Conservation (phyloP, 1,284 basidiomycete species). For the Exsudoporus floridanus region DNA sequence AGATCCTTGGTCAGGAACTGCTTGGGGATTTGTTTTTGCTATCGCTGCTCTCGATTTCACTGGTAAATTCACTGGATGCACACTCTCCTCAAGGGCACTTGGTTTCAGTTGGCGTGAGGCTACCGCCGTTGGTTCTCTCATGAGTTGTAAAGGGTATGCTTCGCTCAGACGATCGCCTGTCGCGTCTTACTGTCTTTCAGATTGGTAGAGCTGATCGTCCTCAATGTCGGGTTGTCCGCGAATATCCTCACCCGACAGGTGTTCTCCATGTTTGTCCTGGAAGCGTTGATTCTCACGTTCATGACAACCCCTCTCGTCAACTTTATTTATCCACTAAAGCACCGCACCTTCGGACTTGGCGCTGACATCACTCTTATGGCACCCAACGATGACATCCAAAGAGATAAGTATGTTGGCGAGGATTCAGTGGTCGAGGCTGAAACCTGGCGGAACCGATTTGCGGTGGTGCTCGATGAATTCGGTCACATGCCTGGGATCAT, state of each 20-base stretch:
- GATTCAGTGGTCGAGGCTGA: constrained; percentile 10
- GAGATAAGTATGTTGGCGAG: constrained; percentile 11
- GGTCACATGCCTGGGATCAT: constrained; percentile 82
- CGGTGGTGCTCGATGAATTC: constrained; percentile 87
- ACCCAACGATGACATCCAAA: constrained; percentile 1
- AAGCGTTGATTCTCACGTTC: constrained; percentile 84
- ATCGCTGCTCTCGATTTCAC: constrained; percentile 81
- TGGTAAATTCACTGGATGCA: constrained; percentile 81
- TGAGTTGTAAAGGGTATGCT: constrained; percentile 91
- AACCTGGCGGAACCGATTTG: constrained; percentile 48
- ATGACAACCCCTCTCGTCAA: constrained; percentile 87
- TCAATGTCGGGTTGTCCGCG: constrained; percentile 89
- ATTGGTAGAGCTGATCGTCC: constrained; percentile 88
- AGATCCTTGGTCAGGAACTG: constrained; percentile 65
- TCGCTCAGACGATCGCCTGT: background rate
- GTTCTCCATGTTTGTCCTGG: constrained; percentile 91
- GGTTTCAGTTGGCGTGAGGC: constrained; percentile 83
- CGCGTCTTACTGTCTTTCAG: constrained; percentile 37
- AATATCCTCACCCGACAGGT: constrained; percentile 75
- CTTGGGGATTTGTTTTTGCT: constrained; percentile 87
- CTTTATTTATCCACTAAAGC: constrained; percentile 70
- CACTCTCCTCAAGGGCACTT: constrained; percentile 63
- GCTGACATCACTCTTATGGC: background rate
- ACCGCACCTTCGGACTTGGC: constrained; percentile 46
- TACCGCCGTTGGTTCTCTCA: constrained; percentile 84